Evolutionary conservation across 805 yeast genomes (phyloP), one percentile per base, ranked within the genome.

Genomic region (Wickerhamomyces mucosus): DNA sequence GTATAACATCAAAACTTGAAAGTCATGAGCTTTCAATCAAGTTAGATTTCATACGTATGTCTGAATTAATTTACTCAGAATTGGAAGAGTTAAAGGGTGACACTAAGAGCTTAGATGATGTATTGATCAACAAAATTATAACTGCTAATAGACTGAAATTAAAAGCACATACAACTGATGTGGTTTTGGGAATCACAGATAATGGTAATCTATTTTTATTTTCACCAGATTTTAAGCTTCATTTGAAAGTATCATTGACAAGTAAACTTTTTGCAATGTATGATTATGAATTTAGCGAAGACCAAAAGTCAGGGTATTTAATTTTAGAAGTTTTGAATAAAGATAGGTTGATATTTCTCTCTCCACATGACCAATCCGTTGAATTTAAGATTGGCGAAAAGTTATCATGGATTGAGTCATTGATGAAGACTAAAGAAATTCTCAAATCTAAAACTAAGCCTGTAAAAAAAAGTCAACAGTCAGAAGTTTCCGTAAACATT

Each of bases 251-350:
- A 22, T 65, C 58, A 32, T 43, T 67, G 19, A 66, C 71, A 0
- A 72, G 69, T 42, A 56, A 60, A 27, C 61, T 71, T 41, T 72
- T 80, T 33, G 81, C 82, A 46, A 75, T 81, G 77, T 81, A 80
- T 50, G 89, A 80, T 53, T 79, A 77, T 53, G 89, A 80, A 50
- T 80, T 81, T 53, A 77, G 75, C 39, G 81, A 74, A 35, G 58
- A 55, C 14, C 61, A 62, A 6, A 61, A 62, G 16, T 67, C 61
- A 34, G 92, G 89, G 0, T 78, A 71, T 43, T 56, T 79, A 28
- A 76, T 78, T 10, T 47, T 80, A 18, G 88, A 80, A 45, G 58
- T 77, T 42, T 63, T 71, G 41, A 67, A 66, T 37, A 61, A 65
- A 33, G 74, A 73, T 27, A 70, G 69, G 36, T 60, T 80, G 56